Evolutionary conservation across 345 rosid species (phyloP), one percentile per base, ranked within the genome.

Genomic region (Syzygium grande): DNA sequence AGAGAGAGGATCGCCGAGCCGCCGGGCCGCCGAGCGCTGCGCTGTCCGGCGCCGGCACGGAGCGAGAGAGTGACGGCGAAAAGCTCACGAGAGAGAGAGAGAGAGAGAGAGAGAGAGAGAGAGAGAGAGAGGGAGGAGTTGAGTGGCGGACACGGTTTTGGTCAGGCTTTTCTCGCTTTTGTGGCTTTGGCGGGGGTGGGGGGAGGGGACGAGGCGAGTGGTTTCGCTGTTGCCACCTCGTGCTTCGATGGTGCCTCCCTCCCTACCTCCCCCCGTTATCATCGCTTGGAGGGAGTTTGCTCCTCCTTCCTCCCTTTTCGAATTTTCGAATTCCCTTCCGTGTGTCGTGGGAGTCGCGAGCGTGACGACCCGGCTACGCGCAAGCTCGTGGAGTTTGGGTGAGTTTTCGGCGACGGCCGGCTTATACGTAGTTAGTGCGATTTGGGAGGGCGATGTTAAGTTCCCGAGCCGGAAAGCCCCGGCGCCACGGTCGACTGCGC

Each of bases 281-380:
- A 92, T 93, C 95, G 90, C 92, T 93, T 93, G 95, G 95, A 94
- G 96, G 95, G 97, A 94, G 94, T 92, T 91, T 92, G 94, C 94
- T 91, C 94, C 77, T 56, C n/a, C 61, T 56, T 56, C 61, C 61
- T 58, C 86, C 56, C 4, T 27, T 17, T 27, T 83, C 65, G 41
- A 34, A 23, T 23, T 41, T 17, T 22, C 38, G 7, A 56, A 38
- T 19, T 12, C 61, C 12, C 61, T 10, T 0, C 43, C 43, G 43
- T 41, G 43, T 41, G 5, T 5, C 43, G 43, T 41, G 43, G 43
- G 43, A 41, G 43, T 41, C 43, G 43, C 43, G 43, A 41, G 43
- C 43, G 43, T 41, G 43, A 4, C 4, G n/a, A 12, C 13, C 61
- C 61, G 2, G 25, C n/a, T 11, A 23, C 25, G 61, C 61, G 2